Percentiles rank a stretch among this genome's conserved stretches.
Conservation (phyloP, 139 green algal species). For the Edaphochlamys debaryana region DNA sequence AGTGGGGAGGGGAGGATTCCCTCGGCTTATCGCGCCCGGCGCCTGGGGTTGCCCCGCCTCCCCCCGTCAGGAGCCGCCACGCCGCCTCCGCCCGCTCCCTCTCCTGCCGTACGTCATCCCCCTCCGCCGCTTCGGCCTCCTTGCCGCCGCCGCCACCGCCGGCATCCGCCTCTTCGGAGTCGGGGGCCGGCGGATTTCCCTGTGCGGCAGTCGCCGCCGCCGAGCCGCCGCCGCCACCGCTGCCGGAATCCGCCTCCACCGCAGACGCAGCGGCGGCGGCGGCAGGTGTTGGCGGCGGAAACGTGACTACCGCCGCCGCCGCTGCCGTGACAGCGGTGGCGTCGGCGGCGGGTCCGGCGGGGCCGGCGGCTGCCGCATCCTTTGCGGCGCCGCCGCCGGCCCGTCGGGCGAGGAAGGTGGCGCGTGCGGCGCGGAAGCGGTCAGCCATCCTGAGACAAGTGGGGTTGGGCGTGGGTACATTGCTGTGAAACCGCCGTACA, state of each 20-base stretch:
- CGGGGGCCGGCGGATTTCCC: no score
- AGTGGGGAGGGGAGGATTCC: no score
- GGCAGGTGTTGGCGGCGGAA: background rate
- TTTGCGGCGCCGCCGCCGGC: no score
- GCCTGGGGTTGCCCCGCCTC: background rate
- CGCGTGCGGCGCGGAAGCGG: no score
- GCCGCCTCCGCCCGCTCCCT: background rate
- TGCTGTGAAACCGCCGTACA: no score
- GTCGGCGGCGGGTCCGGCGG: no score
- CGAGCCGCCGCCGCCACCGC: no score
- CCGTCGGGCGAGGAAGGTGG: no score
- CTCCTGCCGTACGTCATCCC: conserved; percentile 19
- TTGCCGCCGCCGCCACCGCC: background rate
- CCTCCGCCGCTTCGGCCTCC: background rate
- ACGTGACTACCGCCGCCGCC: background rate
- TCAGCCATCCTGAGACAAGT: no score
- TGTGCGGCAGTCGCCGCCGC: background rate
- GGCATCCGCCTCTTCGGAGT: background rate
- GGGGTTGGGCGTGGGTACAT: no score
- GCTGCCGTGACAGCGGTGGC: background rate
- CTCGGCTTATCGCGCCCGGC: background rate
- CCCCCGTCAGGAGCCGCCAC: background rate
- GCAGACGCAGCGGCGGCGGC: background rate
- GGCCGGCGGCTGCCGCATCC: no score
- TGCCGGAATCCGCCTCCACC: background rate